Percentiles rank a stretch among this genome's conserved stretches.
These are phyloP conservation scores for Limnanthes douglasii DNA, from an alignment of 345 rosid genomes.

Conservation along the genomic window DNA sequence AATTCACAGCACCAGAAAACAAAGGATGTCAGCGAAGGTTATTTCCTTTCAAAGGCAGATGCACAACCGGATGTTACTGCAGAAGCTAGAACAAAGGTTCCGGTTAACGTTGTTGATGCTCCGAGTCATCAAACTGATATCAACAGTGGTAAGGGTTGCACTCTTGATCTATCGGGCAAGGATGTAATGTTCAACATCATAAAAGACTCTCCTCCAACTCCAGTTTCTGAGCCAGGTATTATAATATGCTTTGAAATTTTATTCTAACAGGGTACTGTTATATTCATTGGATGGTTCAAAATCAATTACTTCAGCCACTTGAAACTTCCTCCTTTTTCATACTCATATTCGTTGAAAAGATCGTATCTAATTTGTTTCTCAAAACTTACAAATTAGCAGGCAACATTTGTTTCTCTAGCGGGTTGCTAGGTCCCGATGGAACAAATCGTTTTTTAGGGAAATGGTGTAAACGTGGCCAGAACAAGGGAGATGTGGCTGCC, in stretches of 20 bases:
- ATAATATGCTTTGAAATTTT: too few relatives aligned
- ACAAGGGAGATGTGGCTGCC: conserved; percentile 10
- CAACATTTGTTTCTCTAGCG: conserved; percentile 45
- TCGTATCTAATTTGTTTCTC: background rate
- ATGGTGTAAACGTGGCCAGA: conserved; percentile 75
- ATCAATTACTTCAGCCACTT: background rate
- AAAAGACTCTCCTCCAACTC: conserved; percentile 20
- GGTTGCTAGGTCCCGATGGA: conserved; percentile 70
- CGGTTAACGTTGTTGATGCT: conserved; percentile 6
- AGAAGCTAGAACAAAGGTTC: conserved; percentile 14
- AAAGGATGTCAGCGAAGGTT: too few relatives aligned
- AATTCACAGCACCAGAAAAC: too few relatives aligned
- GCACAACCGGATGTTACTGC: conserved; percentile 3
- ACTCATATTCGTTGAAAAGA: too few relatives aligned
- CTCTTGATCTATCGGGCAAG: conserved; percentile 13
- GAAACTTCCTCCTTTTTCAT: too few relatives aligned
- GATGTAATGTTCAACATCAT: conserved; percentile 37
- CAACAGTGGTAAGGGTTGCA: conserved; percentile 6
- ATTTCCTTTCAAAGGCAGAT: background rate
- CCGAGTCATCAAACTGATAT: conserved; percentile 10
- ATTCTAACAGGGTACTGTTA: too few relatives aligned
- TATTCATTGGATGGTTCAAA: background rate
- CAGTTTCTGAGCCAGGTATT: conserved; percentile 38
- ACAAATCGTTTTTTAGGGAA: conserved; percentile 50
- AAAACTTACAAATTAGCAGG: conserved; percentile 21